Conservation (phyloP, 441 rosid genomes). For the Erodium texanum region DNA sequence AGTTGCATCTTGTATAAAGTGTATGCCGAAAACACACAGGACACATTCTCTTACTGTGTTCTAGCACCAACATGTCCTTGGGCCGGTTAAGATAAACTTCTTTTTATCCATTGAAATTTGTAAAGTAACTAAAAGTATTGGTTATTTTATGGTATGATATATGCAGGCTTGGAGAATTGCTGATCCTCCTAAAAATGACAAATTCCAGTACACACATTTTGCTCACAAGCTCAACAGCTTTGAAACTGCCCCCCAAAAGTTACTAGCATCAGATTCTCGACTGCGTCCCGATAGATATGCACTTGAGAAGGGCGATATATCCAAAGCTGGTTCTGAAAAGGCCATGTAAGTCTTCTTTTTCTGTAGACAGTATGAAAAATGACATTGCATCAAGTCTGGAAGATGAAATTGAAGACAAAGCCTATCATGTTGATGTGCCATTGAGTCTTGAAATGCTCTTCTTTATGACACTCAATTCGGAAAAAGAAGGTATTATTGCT, state of each 20-base stretch:
- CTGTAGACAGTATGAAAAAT: neutral
- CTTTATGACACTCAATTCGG: too few species aligned
- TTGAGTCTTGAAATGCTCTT: too few species aligned
- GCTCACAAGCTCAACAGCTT: constrained; percentile 92
- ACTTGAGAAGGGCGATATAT: constrained; percentile 79
- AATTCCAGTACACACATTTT: constrained; percentile 75
- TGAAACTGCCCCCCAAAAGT: constrained; percentile 79
- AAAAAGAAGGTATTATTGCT: too few species aligned
- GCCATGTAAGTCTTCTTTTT: constrained; percentile 43
- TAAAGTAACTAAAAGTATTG: neutral
- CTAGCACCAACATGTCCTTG: too few species aligned
- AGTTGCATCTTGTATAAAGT: too few species aligned
- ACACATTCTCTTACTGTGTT: too few species aligned
- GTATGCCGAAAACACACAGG: too few species aligned
- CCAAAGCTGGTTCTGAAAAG: constrained; percentile 72
- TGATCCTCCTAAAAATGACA: constrained; percentile 72
- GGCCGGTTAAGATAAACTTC: too few species aligned
- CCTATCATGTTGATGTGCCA: too few species aligned
- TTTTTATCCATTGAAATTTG: too few species aligned
- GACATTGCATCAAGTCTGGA: neutral
- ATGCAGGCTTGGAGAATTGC: constrained; percentile 78
- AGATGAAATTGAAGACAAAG: neutral
- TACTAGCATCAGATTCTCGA: constrained; percentile 85
- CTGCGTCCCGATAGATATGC: constrained; percentile 89
- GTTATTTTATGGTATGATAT: neutral